Evolutionary conservation across 1,284 basidiomycete genomes (phyloP), one percentile per base, ranked within the genome.

Genomic region (Farysia itapuensis): DNA sequence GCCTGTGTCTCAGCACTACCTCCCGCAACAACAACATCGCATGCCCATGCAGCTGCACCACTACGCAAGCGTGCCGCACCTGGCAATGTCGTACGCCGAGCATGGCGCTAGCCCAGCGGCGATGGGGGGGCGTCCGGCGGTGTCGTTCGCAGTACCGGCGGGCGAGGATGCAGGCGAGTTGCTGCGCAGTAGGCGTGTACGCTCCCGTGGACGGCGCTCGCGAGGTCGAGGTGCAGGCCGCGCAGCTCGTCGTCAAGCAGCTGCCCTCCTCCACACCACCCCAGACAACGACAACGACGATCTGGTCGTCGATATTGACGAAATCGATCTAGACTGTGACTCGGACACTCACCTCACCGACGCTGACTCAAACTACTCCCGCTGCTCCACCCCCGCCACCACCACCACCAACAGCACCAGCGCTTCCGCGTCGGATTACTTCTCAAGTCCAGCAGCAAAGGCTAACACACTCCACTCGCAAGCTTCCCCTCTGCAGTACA

Each of bases 171-270:
- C 35, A n/a, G 30, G 19, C 24, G 37, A 7, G 6, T 24, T 24
- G 16, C 13, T 12, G 26, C 44, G 37, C 18, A 39, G 58, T 2
- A 42, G 57, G 12, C 47, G 65, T 5, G 20, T 54, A 4, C 59
- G 64, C 1, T 61, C 66, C 0, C 59, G 66, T 9, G 64, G 66
- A 0, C 49, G 66, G 9, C 53, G 66, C 4, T 54, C 49, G 12
- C 64, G 66, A 9, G 66, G 66, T 7, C 52, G 66, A n/a, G 66
- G 66, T 13, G 66, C 66, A 2, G 66, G 66, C 6, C 43, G 66
- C 5, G 66, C 66, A 2, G 66, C 66, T 3, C 47, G 66, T 32
- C 49, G 66, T 21, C 54, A 59, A 39, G 66, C 66, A 2, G 64
- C 66, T 3, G 66, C 66, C 3, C 30, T 66, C n/a, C n/a, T n/a